Base-by-base conservation (phyloP, 2,329 filamentous ascomycete species). In the Mariannaea elegans region DNA sequence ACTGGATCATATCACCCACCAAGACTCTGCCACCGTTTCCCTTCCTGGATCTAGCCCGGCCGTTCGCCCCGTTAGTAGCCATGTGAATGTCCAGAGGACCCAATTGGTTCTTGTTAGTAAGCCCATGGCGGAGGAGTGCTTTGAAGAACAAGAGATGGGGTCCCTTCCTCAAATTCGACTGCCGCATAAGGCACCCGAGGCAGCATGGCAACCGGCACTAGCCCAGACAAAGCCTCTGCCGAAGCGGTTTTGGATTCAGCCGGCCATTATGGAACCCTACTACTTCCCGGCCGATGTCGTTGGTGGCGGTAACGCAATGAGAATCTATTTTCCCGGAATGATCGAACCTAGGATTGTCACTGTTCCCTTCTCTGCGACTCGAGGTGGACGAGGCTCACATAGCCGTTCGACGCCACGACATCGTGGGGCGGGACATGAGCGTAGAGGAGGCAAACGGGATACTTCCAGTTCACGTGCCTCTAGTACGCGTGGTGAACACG, bases 111-210 rank as follows among this genome's bases (percentile, higher is more conserved):
- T 83, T 18, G 81, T 81, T 14, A 87, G 87, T 4, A 91, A 89
- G 70, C 87, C 87, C 46, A 90, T 92, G 77, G 90, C 90, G 6
- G 90, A 93, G 64, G 89, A 91, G 62, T 92, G 91, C 65, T 94
- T 94, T 65, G 91, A 92, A 71, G 90, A 93, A 70, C 90, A 91
- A 69, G 90, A 93, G 73, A 91, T 91, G 80, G 90, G 90, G 3
- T 93, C 90, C 7, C 77, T 92, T n/a, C 90, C 90, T 0, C 82
- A 85, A 19, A 87, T 93, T 21, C 85, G 84, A 54, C 77, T 93
- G n/a, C 90, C 90, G 7, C 80, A 82, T 45, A 83, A 82, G 56
- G 82, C 83, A 4, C 88, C 89, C 1, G 82, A 86, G 32, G 82
- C 84, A 32, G 84, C 87, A 14, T 92, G 89, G 88, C 80, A 83